Percentiles rank a stretch among this genome's conserved stretches.
Conservation (phyloP, 331 rosid species). For the Stylosanthes scabra region DNA sequence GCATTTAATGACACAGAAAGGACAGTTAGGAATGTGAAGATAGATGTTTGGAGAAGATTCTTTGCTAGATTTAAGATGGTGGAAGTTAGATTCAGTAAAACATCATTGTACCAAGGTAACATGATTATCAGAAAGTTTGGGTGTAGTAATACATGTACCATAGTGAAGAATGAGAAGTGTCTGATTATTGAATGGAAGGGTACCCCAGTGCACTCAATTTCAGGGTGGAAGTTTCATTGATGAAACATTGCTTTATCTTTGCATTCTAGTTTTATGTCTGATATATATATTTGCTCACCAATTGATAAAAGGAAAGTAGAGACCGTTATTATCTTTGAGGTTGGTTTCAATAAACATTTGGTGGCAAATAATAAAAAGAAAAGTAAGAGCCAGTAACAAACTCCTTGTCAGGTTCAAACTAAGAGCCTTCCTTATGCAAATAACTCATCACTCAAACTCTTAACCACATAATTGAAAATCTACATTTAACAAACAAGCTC, state of each 20-base stretch:
- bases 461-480: too few species aligned
- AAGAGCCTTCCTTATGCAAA: too few species aligned
- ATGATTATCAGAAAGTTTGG: conserved; percentile 46
- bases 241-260: too few species aligned
- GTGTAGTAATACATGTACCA: conserved; percentile 42
- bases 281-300: too few species aligned
- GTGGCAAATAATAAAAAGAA: too few species aligned
- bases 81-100: conserved; percentile 55
- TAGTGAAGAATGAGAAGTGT: conserved; percentile 49
- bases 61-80: conserved; percentile 57
- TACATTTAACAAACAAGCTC: too few species aligned
- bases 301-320: not conserved
- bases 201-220: conserved; percentile 61
- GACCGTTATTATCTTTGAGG: too few species aligned
- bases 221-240: conserved; percentile 59
- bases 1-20: conserved; percentile 60
- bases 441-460: too few species aligned
- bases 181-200: conserved; percentile 66
- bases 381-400: too few species aligned
- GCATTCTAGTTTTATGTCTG: too few species aligned
- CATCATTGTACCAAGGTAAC: conserved; percentile 55
- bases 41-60: conserved; percentile 73
- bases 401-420: too few species aligned
- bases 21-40: conserved; percentile 52
- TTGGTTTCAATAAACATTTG: too few species aligned